Conservation (phyloP, 2,329 filamentous ascomycete species). For the Diaporthe citriasiana region DNA sequence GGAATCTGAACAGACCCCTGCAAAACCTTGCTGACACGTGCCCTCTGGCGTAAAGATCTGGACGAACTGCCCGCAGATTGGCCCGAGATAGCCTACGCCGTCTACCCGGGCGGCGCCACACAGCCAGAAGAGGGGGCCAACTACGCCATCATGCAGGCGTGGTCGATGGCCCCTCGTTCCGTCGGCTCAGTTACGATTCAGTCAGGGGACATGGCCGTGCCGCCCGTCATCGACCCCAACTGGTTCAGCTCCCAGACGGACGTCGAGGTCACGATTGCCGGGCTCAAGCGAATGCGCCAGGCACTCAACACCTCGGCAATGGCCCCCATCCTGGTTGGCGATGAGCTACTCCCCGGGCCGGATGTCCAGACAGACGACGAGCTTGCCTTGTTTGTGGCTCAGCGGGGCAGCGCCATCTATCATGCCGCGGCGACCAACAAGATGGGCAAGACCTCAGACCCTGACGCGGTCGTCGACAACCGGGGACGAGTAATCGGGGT, state of each 20-base stretch:
- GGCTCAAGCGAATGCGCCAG: constrained; percentile 45
- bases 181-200: constrained; percentile 11
- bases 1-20: neutral
- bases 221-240: constrained; percentile 56
- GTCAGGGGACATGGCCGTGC: neutral
- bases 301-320: constrained; percentile 17
- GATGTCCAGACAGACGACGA: constrained; percentile 53
- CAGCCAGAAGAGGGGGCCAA: neutral
- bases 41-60: constrained; percentile 9
- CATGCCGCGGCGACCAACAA: constrained; percentile 53
- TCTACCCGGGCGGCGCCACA: constrained; percentile 1
- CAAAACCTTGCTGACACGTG: neutral
- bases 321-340: constrained; percentile 43
- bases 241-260: constrained; percentile 49
- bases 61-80: constrained; percentile 19
- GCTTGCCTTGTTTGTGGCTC: constrained; percentile 14
- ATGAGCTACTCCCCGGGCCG: constrained; percentile 53
- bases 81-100: constrained; percentile 32
- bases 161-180: constrained; percentile 9
- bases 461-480: constrained; percentile 19
- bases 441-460: constrained; percentile 50
- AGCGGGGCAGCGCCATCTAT: constrained; percentile 48
- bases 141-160: constrained; percentile 23
- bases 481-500: constrained; percentile 28
- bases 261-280: constrained; percentile 42